phyloP scores from a whole-genome alignment of 2,329 filamentous ascomycete species.

The Neoscytalidium dimidiatum region DNA sequence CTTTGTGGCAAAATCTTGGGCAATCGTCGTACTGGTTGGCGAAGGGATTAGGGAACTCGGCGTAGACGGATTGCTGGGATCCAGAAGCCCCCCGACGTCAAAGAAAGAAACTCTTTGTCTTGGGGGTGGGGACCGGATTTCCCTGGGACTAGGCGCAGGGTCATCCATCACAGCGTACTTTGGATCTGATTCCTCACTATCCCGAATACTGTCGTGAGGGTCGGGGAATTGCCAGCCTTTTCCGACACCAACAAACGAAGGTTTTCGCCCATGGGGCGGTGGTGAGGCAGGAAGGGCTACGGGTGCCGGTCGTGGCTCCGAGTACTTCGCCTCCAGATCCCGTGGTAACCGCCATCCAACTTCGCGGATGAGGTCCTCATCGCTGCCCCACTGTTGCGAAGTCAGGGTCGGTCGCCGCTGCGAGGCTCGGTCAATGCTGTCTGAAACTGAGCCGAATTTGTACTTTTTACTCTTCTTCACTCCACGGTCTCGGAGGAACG shows the following conservation, averaged over 20 bases:
- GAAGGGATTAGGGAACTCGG: constrained; percentile 3
- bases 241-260: constrained; percentile 11
- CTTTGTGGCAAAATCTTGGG: constrained; percentile 44
- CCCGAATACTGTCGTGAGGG: constrained; percentile 25
- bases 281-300: constrained; percentile 29
- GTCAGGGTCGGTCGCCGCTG: constrained; percentile 63
- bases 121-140: constrained; percentile 38
- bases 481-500: constrained; percentile 87
- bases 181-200: constrained; percentile 28
- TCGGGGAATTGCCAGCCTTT: constrained; percentile 37
- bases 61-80: constrained; percentile 35
- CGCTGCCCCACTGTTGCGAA: constrained; percentile 77
- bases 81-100: constrained; percentile 77
- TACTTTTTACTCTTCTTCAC: constrained; percentile 82
- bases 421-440: constrained; percentile 58
- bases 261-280: constrained; percentile 1
- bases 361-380: constrained; percentile 83
- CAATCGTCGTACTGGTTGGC: constrained; percentile 34
- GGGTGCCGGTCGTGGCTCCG: constrained; percentile 24
- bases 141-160: constrained; percentile 40
- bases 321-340: constrained; percentile 44
- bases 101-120: constrained; percentile 74
- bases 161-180: constrained; percentile 26
- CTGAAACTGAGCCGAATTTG: constrained; percentile 56
- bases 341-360: constrained; percentile 69